Percentiles rank a stretch among this genome's conserved stretches.
Evolutionary conservation across 1,284 basidiomycete species (phyloP).

Genomic region (Blastosporella zonata): DNA sequence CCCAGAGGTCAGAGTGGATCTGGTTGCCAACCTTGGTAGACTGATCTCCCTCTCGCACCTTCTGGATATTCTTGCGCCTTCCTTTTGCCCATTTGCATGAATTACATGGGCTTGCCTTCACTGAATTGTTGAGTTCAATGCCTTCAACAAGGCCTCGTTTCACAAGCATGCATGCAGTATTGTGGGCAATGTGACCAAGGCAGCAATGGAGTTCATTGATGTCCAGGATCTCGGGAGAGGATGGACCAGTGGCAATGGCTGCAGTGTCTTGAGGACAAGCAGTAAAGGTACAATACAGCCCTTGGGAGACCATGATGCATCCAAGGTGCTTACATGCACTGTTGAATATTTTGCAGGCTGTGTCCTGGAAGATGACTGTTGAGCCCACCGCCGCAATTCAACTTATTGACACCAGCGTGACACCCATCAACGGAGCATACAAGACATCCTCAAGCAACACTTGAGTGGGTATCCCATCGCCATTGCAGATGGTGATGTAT

Average conservation of each 20-base stretch:
- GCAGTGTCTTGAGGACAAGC: neutral
- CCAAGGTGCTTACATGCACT: neutral
- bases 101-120: neutral
- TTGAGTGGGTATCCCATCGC: neutral
- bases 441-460: neutral
- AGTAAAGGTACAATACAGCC: neutral
- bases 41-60: neutral
- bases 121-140: neutral
- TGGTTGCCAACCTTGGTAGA: neutral
- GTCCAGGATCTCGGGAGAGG: neutral
- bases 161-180: neutral
- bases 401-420: neutral
- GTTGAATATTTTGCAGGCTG: neutral
- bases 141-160: neutral
- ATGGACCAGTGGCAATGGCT: neutral
- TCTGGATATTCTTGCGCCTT: neutral
- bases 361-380: neutral
- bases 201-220: neutral
- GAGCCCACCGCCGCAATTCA: neutral
- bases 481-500: too few species aligned
- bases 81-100: neutral
- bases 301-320: neutral
- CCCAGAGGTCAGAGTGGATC: neutral
- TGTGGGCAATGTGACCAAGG: neutral
- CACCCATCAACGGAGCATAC: neutral